These are phyloP conservation scores for Ehretia macrophylla DNA, from an alignment of 257 asterid species.

Conservation along the genomic window DNA sequence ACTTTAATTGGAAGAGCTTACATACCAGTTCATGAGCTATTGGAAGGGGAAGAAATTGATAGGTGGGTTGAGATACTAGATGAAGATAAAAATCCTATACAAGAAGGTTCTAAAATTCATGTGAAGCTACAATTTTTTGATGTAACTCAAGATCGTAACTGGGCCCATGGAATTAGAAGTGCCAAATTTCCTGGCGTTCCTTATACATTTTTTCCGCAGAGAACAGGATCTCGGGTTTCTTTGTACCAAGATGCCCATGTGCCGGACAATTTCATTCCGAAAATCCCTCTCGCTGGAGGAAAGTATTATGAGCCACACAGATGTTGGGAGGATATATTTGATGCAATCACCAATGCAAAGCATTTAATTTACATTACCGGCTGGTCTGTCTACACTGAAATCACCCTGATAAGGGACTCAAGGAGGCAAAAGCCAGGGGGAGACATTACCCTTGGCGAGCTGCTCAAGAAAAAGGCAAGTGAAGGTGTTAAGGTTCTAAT, in stretches of 20 bases:
- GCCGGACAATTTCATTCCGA: constrained; percentile 12
- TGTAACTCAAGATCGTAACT: constrained; percentile 34
- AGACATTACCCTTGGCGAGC: constrained; percentile 14
- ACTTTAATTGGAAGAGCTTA: constrained; percentile 38
- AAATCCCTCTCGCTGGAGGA: constrained; percentile 16
- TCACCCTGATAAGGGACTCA: constrained; percentile 16
- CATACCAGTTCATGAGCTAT: constrained; percentile 21
- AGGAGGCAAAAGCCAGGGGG: constrained; percentile 20
- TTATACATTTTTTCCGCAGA: constrained; percentile 13
- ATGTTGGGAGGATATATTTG: constrained; percentile 7
- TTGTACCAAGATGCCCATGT: constrained; percentile 17
- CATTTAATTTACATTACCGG: constrained; percentile 11
- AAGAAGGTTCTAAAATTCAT: constrained; percentile 38
- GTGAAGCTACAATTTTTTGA: constrained; percentile 44
- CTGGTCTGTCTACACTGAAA: constrained; percentile 8
- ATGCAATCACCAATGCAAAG: constrained; percentile 9
- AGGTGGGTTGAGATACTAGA: constrained; percentile 34
- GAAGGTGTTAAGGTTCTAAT: constrained; percentile 21
- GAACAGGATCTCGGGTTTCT: constrained; percentile 8
- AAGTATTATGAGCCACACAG: constrained; percentile 14
- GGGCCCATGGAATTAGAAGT: constrained; percentile 37
- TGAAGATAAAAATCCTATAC: constrained; percentile 19
- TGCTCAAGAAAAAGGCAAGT: constrained; percentile 13
- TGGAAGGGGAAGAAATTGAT: constrained; percentile 34
- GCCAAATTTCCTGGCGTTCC: constrained; percentile 44